These are phyloP conservation scores for Spencermartinsiella europaea DNA, from an alignment of 805 yeast genomes.

Conservation along the genomic window DNA sequence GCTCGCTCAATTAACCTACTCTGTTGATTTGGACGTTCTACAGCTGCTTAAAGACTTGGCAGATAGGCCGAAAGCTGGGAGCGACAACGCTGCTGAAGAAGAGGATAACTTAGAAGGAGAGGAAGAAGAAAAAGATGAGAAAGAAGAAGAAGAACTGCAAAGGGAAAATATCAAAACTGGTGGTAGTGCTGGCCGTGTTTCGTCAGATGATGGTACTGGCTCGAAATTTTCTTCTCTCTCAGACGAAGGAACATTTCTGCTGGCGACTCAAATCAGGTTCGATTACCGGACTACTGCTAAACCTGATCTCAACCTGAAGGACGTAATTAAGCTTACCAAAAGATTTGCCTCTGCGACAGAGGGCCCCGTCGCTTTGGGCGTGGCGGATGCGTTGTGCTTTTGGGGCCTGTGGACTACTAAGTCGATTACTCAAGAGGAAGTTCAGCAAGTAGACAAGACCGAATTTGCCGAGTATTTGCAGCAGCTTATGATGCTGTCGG, in stretches of 20 bases:
- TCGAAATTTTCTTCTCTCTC: constrained; percentile 23
- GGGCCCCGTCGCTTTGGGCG: constrained; percentile 27
- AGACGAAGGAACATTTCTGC: constrained; percentile 29
- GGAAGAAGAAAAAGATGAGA: constrained; percentile 28
- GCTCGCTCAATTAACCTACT: constrained; percentile 46
- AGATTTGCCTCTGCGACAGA: constrained; percentile 18
- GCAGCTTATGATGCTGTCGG: constrained; percentile 36
- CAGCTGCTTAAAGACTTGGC: constrained; percentile 34
- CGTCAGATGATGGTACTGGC: constrained; percentile 4
- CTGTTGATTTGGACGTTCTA: constrained; percentile 60
- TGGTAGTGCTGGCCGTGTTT: constrained; percentile 3
- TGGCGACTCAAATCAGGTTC: constrained; percentile 31
- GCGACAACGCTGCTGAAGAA: constrained; percentile 26
- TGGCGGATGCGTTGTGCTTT: constrained; percentile 32
- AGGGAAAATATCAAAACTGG: too few relatives aligned
- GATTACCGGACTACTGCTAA: constrained; percentile 17
- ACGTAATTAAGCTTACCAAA: constrained; percentile 19
- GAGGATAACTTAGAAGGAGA: constrained; percentile 27
- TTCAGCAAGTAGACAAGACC: constrained; percentile 31
- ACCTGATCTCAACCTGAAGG: constrained; percentile 15
- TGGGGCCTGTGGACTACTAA: constrained; percentile 31
- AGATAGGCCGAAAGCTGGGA: constrained; percentile 30
- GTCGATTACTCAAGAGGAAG: constrained; percentile 20
- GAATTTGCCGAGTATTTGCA: constrained; percentile 38
- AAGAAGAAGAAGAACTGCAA: background rate